phyloP scores from a whole-genome alignment of 108 stramenopile genomes.

The Skeletonema menzelii region DNA sequence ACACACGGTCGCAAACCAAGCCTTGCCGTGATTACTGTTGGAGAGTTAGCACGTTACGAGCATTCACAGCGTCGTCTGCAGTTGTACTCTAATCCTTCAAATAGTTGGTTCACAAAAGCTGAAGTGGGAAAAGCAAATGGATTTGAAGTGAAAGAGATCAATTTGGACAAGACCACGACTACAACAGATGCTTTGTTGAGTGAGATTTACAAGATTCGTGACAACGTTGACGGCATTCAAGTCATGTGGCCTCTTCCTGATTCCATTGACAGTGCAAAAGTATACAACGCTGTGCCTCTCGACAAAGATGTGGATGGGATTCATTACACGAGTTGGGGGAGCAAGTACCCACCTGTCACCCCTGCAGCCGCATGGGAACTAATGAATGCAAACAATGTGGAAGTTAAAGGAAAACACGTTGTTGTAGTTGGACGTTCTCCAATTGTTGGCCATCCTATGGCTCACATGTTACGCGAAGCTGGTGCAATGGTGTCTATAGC shows the following conservation, averaged over 20 bases:
- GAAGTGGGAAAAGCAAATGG: slow-evolving; percentile 37
- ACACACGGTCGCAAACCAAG: slow-evolving; percentile 34
- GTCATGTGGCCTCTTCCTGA: slow-evolving; percentile 57
- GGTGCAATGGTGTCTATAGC: slow-evolving; percentile 35
- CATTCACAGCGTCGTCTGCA: slow-evolving; percentile 37
- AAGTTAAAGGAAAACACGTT: slow-evolving; percentile 13
- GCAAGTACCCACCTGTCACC: slow-evolving; percentile 32
- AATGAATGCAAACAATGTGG: slow-evolving; percentile 22
- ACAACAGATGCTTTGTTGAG: slow-evolving; percentile 45
- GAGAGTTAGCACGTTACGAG: slow-evolving; percentile 31
- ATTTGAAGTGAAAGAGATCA: slow-evolving; percentile 45
- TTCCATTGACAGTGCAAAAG: slow-evolving; percentile 36
- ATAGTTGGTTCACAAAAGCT: slow-evolving; percentile 48
- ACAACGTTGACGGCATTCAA: slow-evolving; percentile 50
- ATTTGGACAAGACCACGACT: slow-evolving; percentile 31
- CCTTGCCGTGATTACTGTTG: slow-evolving; percentile 54
- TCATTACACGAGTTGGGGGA: slow-evolving; percentile 26
- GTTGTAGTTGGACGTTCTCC: slow-evolving; percentile 41
- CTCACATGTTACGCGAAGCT: slow-evolving; percentile 22
- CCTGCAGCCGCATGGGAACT: slow-evolving; percentile 33
- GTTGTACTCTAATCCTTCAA: slow-evolving; percentile 30
- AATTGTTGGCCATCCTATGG: slow-evolving; percentile 41
- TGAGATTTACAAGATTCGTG: slow-evolving; percentile 36
- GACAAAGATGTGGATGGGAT: slow-evolving; percentile 50
- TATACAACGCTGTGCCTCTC: slow-evolving; percentile 36